These are phyloP conservation scores for Rhodamnia rubescens DNA, from an alignment of 345 rosid genomes.

Conservation along the genomic window DNA sequence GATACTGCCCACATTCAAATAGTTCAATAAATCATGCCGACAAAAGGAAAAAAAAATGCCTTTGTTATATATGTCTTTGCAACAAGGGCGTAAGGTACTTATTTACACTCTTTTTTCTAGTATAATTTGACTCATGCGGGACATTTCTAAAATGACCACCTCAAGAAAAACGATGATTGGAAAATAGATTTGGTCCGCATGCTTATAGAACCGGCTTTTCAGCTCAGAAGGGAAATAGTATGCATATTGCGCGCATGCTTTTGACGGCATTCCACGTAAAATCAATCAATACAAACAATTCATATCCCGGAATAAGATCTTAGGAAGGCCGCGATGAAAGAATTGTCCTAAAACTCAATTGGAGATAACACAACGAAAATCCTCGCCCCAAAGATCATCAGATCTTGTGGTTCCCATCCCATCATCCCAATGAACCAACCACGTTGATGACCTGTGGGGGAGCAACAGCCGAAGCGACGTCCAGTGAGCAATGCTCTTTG, in stretches of 20 bases:
- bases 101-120: no score
- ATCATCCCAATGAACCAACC: background rate
- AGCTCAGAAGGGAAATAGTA: no score
- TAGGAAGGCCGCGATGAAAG: background rate
- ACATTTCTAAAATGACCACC: background rate
- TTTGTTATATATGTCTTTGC: background rate
- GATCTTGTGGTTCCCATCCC: background rate
- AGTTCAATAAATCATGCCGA: background rate
- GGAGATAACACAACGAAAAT: background rate
- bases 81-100: no score
- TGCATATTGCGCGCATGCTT: no score
- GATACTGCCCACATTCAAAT: background rate
- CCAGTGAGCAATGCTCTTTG: background rate
- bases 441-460: background rate
- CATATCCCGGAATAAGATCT: background rate
- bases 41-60: background rate
- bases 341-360: background rate
- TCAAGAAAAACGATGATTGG: no score
- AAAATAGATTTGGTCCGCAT: no score
- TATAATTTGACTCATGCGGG: accelerated
- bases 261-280: background rate
- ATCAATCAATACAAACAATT: background rate
- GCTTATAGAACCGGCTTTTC: no score
- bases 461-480: background rate
- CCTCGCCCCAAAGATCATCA: background rate